Evolutionary conservation across 257 asterid genomes (phyloP).

Genomic region (Solanum corneliomulleri): DNA sequence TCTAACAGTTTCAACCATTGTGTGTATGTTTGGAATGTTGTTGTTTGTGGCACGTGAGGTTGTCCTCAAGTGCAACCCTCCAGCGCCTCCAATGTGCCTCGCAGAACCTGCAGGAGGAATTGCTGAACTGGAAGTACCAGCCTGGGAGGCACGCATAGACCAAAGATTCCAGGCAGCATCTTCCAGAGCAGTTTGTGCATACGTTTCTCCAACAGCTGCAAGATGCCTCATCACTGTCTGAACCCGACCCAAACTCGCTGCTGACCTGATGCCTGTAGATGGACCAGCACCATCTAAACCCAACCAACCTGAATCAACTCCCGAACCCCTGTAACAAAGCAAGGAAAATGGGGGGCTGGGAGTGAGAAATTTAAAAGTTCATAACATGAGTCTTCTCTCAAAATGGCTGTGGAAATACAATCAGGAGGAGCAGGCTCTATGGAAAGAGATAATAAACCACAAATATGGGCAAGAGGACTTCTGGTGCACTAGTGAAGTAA

Average conservation of each 20-base stretch:
- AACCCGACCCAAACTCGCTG: slow-evolving; percentile 54
- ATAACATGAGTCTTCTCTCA: not conserved
- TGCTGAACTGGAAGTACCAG: slow-evolving; percentile 51
- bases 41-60: slow-evolving; percentile 26
- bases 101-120: slow-evolving; percentile 27
- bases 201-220: slow-evolving; percentile 86
- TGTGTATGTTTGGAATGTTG: slow-evolving; percentile 38
- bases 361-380: not conserved
- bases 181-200: slow-evolving; percentile 64
- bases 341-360: not conserved
- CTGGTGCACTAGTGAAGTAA: no score
- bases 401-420: not conserved
- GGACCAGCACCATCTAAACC: slow-evolving; percentile 63
- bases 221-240: slow-evolving; percentile 92
- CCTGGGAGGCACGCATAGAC: slow-evolving; percentile 57
- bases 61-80: slow-evolving; percentile 42
- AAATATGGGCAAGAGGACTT: no score
- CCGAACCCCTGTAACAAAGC: slow-evolving; percentile 29
- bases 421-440: not conserved
- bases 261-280: slow-evolving; percentile 10
- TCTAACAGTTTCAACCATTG: slow-evolving; percentile 73
- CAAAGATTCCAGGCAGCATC: slow-evolving; percentile 67
- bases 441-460: not conserved
- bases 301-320: slow-evolving; percentile 60
- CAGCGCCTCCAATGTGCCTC: slow-evolving; percentile 24